Conservation (phyloP, 169 alveolate genomes). For the Neospora caninum region DNA sequence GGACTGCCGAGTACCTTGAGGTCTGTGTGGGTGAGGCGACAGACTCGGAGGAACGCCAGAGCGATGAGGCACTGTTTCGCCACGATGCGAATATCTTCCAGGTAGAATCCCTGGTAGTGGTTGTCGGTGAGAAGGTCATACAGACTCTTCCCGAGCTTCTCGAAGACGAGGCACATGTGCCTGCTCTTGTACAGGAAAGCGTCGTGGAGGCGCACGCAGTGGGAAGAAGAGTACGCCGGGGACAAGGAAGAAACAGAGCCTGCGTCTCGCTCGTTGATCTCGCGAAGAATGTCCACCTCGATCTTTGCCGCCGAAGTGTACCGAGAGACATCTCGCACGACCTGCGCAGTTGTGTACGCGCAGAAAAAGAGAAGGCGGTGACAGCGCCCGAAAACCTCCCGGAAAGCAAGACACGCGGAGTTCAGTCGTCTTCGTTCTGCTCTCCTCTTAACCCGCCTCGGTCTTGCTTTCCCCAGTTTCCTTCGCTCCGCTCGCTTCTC, state of each 20-base stretch:
- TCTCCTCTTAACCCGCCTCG: no score
- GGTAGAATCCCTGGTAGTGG: conserved; percentile 92
- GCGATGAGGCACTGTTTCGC: conserved; percentile 94
- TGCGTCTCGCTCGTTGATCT: conserved; percentile 85
- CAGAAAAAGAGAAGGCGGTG: not conserved
- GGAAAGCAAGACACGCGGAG: no score
- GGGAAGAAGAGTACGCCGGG: conserved; percentile 66
- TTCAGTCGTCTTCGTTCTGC: no score
- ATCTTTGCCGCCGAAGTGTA: conserved; percentile 96
- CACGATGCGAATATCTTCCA: conserved; percentile 90
- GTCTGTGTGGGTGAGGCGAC: conserved; percentile 97
- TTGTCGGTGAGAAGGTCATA: conserved; percentile 93
- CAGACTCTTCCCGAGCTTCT: conserved; percentile 94
- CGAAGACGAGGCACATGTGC: conserved; percentile 95
- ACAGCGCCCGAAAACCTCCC: no score
- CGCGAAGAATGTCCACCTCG: conserved; percentile 93
- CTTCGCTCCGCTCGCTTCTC: no score
- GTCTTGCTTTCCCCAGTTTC: no score
- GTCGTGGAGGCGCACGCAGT: conserved; percentile 90
- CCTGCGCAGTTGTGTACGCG: conserved; percentile 39
- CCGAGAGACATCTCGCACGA: conserved; percentile 92
- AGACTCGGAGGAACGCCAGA: conserved; percentile 89
- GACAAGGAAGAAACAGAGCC: not conserved
- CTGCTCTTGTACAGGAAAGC: conserved; percentile 84
- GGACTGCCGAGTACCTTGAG: conserved; percentile 78